Evolutionary conservation across 176 grass and related monocot genomes (phyloP).

Genomic region (Eragrostis nindensis): DNA sequence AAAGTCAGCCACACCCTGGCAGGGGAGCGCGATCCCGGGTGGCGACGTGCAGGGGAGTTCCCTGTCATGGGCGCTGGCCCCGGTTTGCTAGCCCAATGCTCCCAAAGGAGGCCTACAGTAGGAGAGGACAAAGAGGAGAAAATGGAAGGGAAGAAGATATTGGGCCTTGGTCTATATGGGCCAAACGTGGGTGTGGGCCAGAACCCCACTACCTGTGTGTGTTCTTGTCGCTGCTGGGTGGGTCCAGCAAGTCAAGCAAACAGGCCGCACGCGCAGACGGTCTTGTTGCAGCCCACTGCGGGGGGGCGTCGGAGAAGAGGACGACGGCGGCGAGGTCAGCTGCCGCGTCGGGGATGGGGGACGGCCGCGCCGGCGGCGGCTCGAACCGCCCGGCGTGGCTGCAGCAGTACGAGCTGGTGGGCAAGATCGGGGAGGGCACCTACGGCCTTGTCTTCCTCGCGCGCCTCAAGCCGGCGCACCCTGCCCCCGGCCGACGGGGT

Average conservation of each 20-base stretch:
- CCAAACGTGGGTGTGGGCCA: background rate
- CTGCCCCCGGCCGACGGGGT: conserved; percentile 49
- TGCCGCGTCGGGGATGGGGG: conserved; percentile 62
- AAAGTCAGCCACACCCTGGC: too few relatives aligned
- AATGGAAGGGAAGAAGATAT: background rate
- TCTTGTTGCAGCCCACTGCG: background rate
- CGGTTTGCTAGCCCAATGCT: too few relatives aligned
- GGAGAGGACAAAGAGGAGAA: background rate
- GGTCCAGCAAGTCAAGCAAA: conserved; percentile 1
- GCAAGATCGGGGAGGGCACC: conserved; percentile 97
- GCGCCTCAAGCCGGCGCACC: conserved; percentile 59
- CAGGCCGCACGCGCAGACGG: background rate
- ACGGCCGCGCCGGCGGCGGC: conserved; percentile 62
- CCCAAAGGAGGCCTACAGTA: too few relatives aligned
- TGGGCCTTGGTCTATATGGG: conserved; percentile 1
- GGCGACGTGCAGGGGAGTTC: too few relatives aligned
- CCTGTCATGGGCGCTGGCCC: too few relatives aligned
- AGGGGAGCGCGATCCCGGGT: too few relatives aligned
- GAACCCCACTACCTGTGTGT: background rate
- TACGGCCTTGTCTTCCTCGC: conserved; percentile 98
- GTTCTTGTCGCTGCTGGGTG: too few relatives aligned
- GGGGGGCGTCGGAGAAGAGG: conserved; percentile 8
- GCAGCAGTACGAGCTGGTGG: conserved; percentile 93
- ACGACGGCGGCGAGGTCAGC: conserved; percentile 5
- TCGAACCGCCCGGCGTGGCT: conserved; percentile 85